Evolutionary conservation across 148 eudicot genomes (phyloP), one percentile per base, ranked within the genome.

Genomic region (Silene conica): DNA sequence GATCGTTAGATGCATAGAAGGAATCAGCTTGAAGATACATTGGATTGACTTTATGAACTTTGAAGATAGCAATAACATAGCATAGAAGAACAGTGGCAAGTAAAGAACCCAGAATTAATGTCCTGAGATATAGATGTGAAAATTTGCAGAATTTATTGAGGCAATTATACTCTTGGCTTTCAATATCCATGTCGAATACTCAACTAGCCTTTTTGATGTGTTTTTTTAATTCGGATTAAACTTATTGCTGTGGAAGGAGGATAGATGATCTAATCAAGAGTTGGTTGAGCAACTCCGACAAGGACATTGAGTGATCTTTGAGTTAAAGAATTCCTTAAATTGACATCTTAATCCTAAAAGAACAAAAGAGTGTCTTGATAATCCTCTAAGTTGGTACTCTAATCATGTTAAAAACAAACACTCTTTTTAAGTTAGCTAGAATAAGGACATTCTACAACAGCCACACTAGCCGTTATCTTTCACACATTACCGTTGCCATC

Each of bases 11-110:
- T 13, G 64, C 16, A 19, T 69, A 76, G 67, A 76, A 76, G 14
- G 78, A 76, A 76, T 76, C 78, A 23, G 72, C 67, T 69, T 25
- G 68, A 60, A 38, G 64, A 50, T 76, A 76, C 59, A 59, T 10
- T 2, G 67, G 19, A 59, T 58, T 25, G 18, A 43, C 72, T 56
- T 67, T 16, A 50, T 43, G 25, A 41, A n/a, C 34, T 67, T 26
- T 21, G 45, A 25, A 58, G 6, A 58, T 12, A 67, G 59, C 7
- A 23, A 28, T 58, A 23, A 20, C 58, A 58, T 58, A 57, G 63
- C 31, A 12, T 16, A 55, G 21, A 19, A 76, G 23, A 25, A 69
- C 67, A 26, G 43, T n/a, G 13, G 31, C 60, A 2, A 76, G 28
- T 3, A 76, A 2, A 23, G 22, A 76, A 14, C 14, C 45, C 38